Percentiles rank a stretch among this genome's conserved stretches.
phyloP scores from a whole-genome alignment of 768 basidiomycete species.

The Exidia glandulosa region DNA sequence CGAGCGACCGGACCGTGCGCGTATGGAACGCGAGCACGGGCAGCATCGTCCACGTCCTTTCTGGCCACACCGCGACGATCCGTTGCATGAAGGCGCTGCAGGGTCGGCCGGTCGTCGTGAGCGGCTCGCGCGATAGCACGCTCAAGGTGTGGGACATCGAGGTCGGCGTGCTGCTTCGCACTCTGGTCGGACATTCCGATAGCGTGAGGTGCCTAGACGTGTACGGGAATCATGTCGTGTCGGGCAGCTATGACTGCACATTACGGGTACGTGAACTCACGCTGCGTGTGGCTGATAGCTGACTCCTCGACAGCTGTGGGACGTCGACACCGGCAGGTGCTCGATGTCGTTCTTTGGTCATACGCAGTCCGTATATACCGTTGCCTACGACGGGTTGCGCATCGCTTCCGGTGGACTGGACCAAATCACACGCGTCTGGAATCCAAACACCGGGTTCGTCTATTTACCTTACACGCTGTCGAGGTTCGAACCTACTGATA shows the following conservation, averaged over 20 bases:
- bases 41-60: conserved; percentile 48
- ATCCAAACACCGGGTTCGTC: conserved; percentile 69
- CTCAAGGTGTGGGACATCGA: conserved; percentile 92
- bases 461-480: neutral
- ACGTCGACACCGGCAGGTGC: conserved; percentile 82
- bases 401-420: conserved; percentile 86
- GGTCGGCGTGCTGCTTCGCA: conserved; percentile 48
- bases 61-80: conserved; percentile 83
- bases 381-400: conserved; percentile 77
- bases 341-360: conserved; percentile 74
- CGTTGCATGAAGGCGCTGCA: conserved; percentile 84
- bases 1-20: conserved; percentile 83
- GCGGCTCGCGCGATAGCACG: conserved; percentile 79
- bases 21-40: conserved; percentile 66
- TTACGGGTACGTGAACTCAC: conserved; percentile 46
- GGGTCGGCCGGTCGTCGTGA: conserved; percentile 78
- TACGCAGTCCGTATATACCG: conserved; percentile 79
- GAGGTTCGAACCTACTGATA: neutral
- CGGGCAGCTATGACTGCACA: conserved; percentile 87
- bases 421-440: conserved; percentile 90
- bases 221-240: conserved; percentile 71
- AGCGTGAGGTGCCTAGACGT: conserved; percentile 88
- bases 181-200: conserved; percentile 64
- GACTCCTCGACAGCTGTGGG: conserved; percentile 58
- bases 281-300: neutral